These are phyloP conservation scores for Claviceps arundinis DNA, from an alignment of 2,329 filamentous ascomycete species.

Conservation along the genomic window DNA sequence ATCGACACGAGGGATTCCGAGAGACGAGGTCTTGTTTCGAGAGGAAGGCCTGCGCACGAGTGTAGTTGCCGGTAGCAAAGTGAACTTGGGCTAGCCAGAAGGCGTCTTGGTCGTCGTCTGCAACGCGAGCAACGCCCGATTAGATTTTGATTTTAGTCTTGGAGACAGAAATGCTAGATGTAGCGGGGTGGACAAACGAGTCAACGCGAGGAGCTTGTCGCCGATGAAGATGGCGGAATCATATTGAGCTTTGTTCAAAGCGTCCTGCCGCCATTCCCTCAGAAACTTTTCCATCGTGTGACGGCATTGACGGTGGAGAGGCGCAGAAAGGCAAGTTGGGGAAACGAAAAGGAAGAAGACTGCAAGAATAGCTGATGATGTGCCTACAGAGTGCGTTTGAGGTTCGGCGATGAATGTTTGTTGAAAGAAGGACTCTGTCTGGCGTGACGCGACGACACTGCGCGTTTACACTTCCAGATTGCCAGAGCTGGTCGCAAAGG, in stretches of 20 bases:
- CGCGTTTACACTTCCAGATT: too few relatives aligned
- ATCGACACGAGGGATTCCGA: constrained; percentile 76
- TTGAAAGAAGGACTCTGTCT: neutral
- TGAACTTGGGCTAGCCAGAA: constrained; percentile 98
- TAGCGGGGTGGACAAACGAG: constrained; percentile 48
- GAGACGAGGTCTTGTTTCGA: constrained; percentile 69
- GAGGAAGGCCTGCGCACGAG: constrained; percentile 76
- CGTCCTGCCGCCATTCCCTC: constrained; percentile 88
- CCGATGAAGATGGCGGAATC: constrained; percentile 94
- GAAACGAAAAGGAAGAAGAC: neutral
- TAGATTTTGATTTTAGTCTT: neutral
- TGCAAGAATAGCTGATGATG: neutral
- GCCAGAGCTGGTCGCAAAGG: too few relatives aligned
- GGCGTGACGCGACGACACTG: too few relatives aligned
- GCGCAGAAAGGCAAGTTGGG: neutral
- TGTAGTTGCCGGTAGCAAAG: constrained; percentile 91
- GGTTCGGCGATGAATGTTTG: neutral
- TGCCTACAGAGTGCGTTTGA: neutral
- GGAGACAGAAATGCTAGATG: too few relatives aligned
- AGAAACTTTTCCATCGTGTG: constrained; percentile 79
- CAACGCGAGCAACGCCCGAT: neutral
- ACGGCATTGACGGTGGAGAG: neutral
- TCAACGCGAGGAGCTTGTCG: constrained; percentile 90
- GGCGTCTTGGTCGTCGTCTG: constrained; percentile 85
- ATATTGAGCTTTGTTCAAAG: constrained; percentile 89